Conservation (phyloP, 495 filamentous ascomycete genomes). For the Penicillium salamii region DNA sequence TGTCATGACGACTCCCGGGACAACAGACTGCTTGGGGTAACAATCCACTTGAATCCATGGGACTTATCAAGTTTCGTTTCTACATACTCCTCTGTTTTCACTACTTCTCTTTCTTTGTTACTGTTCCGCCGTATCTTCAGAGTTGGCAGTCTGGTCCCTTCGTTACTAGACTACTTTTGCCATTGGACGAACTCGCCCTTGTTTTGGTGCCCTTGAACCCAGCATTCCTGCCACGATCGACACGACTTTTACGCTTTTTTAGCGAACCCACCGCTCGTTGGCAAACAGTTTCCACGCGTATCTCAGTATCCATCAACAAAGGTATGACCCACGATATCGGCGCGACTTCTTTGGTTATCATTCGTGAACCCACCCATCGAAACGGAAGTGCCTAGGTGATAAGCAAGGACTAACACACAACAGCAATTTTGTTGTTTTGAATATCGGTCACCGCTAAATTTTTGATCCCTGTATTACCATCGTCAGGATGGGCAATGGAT, state of each 20-base stretch:
- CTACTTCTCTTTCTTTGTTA: slow-evolving; percentile 15
- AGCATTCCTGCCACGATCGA: slow-evolving; percentile 34
- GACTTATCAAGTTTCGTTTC: slow-evolving; percentile 25
- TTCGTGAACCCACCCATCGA: slow-evolving; percentile 1
- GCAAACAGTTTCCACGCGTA: slow-evolving; percentile 19
- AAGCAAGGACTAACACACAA: slow-evolving; percentile 12
- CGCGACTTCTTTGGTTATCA: neutral
- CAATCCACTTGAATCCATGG: slow-evolving; percentile 29
- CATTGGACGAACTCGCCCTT: neutral
- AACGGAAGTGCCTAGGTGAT: neutral
- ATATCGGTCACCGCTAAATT: neutral
- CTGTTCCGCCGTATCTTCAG: slow-evolving; percentile 6
- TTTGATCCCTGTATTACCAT: slow-evolving; percentile 5
- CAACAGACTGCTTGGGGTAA: slow-evolving; percentile 28
- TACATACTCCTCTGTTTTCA: slow-evolving; percentile 20
- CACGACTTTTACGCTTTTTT: slow-evolving; percentile 21
- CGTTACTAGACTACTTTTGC: slow-evolving; percentile 19
- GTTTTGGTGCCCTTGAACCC: slow-evolving; percentile 10
- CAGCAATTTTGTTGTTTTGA: slow-evolving; percentile 8
- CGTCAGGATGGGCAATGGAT: slow-evolving; percentile 37
- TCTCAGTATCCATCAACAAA: slow-evolving; percentile 15
- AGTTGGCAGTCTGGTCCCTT: slow-evolving; percentile 19
- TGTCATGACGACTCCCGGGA: slow-evolving; percentile 42
- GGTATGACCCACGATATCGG: slow-evolving; percentile 19
- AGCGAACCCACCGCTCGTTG: slow-evolving; percentile 17